These are phyloP conservation scores for Amanita rubescens DNA, from an alignment of 768 basidiomycete species.

Conservation along the genomic window DNA sequence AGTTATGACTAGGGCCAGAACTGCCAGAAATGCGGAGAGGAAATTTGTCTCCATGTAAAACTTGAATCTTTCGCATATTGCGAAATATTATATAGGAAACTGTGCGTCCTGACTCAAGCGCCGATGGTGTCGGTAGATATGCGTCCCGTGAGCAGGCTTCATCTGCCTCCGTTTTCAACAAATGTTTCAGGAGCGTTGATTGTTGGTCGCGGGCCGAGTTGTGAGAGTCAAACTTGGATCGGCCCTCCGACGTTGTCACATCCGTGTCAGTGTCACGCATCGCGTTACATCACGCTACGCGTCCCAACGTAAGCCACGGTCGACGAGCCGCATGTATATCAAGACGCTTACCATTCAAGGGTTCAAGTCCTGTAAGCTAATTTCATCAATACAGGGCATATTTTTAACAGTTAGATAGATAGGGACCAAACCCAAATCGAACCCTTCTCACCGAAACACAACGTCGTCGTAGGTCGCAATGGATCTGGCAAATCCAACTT, in stretches of 20 bases:
- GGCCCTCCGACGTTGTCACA: no score
- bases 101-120: no score
- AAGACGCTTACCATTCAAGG: constrained; percentile 89
- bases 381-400: neutral
- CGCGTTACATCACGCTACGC: constrained; percentile 1
- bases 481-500: constrained; percentile 99
- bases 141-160: no score
- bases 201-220: no score
- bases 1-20: neutral
- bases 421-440: constrained; percentile 89
- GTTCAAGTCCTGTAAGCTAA: constrained; percentile 90
- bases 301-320: neutral
- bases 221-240: no score
- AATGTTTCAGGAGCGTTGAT: no score
- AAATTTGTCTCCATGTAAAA: neutral
- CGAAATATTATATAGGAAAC: neutral
- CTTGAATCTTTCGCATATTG: neutral
- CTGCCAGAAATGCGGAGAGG: neutral
- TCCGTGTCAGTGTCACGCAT: neutral
- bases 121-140: no score
- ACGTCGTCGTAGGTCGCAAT: constrained; percentile 96
- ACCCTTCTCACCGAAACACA: constrained; percentile 89
- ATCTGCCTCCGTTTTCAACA: no score
- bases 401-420: constrained; percentile 34
- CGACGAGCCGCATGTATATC: constrained; percentile 81